These are phyloP conservation scores for Torrubiella hemipterigena DNA, from an alignment of 2,329 filamentous ascomycete genomes.

Conservation along the genomic window DNA sequence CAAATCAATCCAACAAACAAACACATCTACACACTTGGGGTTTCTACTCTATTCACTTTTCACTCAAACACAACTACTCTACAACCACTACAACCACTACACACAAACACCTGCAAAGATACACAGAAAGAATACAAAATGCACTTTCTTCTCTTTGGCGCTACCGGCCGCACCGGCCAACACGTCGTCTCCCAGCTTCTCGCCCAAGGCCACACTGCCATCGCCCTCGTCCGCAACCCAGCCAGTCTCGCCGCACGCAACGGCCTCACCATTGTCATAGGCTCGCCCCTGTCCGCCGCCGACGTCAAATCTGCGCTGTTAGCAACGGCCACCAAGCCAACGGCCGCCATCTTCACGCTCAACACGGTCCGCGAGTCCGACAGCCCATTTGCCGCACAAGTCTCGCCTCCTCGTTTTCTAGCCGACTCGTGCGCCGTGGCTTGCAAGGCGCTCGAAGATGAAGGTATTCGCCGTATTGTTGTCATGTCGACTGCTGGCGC, in stretches of 20 bases:
- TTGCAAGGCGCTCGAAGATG: conserved; percentile 19
- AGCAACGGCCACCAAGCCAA: conserved; percentile 10
- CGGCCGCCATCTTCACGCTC: conserved; percentile 24
- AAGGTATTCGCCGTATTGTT: conserved; percentile 19
- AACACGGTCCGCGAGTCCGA: conserved; percentile 27
- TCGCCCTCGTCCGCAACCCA: conserved; percentile 24
- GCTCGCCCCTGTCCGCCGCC: conserved; percentile 20
- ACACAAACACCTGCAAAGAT: too few species aligned
- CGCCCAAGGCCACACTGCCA: conserved; percentile 22
- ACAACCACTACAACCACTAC: not conserved
- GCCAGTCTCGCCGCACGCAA: conserved; percentile 7
- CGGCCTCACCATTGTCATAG: conserved; percentile 18
- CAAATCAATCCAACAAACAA: not conserved
- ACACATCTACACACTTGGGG: not conserved
- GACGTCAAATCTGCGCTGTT: conserved; percentile 18
- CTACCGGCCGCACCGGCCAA: conserved; percentile 28
- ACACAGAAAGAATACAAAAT: too few species aligned
- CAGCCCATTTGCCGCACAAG: conserved; percentile 24
- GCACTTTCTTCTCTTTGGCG: conserved; percentile 30
- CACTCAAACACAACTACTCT: not conserved
- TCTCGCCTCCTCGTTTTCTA: conserved; percentile 25
- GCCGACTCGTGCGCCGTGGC: conserved; percentile 23
- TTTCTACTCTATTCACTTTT: not conserved
- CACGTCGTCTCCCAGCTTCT: conserved; percentile 26
- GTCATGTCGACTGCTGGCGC: conserved; percentile 27